Conservation (phyloP, 164 flowering plant genomes). For the Tinospora cordifolia region DNA sequence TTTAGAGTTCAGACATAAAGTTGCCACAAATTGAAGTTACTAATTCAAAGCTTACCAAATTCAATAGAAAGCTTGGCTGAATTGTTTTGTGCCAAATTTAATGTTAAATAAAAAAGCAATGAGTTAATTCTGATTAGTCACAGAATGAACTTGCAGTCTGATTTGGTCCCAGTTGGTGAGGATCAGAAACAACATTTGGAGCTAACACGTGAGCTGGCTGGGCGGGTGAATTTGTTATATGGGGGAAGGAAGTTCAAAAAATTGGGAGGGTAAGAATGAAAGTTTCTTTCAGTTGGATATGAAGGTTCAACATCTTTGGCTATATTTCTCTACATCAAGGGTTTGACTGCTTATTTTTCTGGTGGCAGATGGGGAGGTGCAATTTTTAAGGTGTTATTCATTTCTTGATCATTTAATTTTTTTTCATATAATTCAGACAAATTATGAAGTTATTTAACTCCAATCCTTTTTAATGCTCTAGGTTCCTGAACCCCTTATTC, state of each 20-base stretch:
- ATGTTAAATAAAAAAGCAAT: neutral
- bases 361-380: conserved; percentile 70
- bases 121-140: conserved; percentile 28
- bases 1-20: neutral
- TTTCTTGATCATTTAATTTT: conserved; percentile 13
- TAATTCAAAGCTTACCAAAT: neutral
- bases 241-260: conserved; percentile 98
- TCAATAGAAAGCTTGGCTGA: neutral
- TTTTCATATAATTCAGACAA: conserved; percentile 17
- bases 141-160: conserved; percentile 63
- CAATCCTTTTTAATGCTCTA: conserved; percentile 23
- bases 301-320: neutral
- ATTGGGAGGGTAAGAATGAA: conserved; percentile 76
- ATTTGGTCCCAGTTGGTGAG: conserved; percentile 92
- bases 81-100: neutral
- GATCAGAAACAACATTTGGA: conserved; percentile 97
- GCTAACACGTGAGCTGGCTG: conserved; percentile 85
- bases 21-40: neutral
- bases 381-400: conserved; percentile 65
- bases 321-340: conserved; percentile 4
- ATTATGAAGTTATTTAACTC: conserved; percentile 11
- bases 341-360: conserved; percentile 26
- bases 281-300: conserved; percentile 1
- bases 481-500: conserved; percentile 94
- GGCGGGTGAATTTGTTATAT: conserved; percentile 71